These are phyloP conservation scores for Phytopythium mirpurense DNA, from an alignment of 352 stramenopile genomes.

Conservation along the genomic window DNA sequence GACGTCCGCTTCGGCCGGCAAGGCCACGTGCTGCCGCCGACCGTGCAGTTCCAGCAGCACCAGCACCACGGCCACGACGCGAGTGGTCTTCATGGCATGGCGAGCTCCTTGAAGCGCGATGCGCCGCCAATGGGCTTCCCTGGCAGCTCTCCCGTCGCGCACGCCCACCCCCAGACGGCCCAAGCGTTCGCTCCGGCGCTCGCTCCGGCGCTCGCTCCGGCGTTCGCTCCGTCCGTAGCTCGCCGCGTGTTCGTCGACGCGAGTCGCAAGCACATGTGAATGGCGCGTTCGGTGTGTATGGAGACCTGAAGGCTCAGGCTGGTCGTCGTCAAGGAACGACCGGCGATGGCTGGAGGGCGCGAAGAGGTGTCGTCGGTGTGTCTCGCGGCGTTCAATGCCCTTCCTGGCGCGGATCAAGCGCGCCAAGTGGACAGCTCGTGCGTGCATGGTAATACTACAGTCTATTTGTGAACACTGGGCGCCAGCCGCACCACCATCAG, in stretches of 20 bases:
- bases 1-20: constrained; percentile 18
- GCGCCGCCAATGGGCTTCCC: neutral
- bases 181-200: neutral
- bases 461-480: too few relatives aligned
- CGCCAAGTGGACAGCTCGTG: too few relatives aligned
- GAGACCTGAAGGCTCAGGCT: too few relatives aligned
- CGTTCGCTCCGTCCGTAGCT: neutral
- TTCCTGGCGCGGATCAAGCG: too few relatives aligned
- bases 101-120: neutral
- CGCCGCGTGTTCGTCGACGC: neutral
- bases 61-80: neutral
- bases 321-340: too few relatives aligned
- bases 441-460: too few relatives aligned
- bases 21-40: neutral
- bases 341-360: neutral
- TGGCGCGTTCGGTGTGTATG: too few relatives aligned
- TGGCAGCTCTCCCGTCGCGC: neutral
- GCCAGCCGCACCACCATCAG: neutral
- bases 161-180: neutral
- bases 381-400: too few relatives aligned
- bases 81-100: too few relatives aligned
- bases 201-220: too few relatives aligned
- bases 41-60: neutral
- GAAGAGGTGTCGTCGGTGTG: too few relatives aligned
- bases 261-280: constrained; percentile 6